Conservation (phyloP, 108 stramenopile genomes). For the Schizochytrium sp. region DNA sequence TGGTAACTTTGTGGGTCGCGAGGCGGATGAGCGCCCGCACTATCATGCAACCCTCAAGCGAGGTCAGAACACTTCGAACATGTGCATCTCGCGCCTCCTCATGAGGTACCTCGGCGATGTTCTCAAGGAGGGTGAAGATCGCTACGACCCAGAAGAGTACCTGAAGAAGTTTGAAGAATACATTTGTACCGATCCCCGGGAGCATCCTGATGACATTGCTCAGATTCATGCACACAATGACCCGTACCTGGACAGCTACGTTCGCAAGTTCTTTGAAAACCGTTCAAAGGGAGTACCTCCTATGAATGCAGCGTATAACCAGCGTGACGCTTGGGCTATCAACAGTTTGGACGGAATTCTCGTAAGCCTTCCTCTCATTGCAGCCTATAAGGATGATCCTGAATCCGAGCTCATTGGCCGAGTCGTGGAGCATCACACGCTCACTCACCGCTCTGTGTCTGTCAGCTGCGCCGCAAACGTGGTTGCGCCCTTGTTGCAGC, state of each 20-base stretch:
- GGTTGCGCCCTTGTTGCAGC: slow-evolving; percentile 62
- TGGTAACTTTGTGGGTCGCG: slow-evolving; percentile 65
- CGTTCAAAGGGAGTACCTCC: slow-evolving; percentile 60
- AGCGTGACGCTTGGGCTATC: slow-evolving; percentile 68
- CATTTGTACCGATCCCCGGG: slow-evolving; percentile 62
- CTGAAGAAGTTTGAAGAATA: slow-evolving; percentile 62
- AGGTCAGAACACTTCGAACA: slow-evolving; percentile 68
- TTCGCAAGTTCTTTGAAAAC: slow-evolving; percentile 65
- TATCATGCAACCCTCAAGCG: slow-evolving; percentile 64
- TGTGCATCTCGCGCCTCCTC: slow-evolving; percentile 65
- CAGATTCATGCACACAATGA: slow-evolving; percentile 67
- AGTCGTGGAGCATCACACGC: slow-evolving; percentile 68
- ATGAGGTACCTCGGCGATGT: slow-evolving; percentile 65
- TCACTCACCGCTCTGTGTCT: slow-evolving; percentile 63
- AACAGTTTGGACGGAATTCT: slow-evolving; percentile 66
- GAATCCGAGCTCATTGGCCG: slow-evolving; percentile 65
- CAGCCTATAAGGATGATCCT: slow-evolving; percentile 65
- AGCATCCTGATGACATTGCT: slow-evolving; percentile 18
- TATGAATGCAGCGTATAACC: slow-evolving; percentile 64
- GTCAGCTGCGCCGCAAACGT: slow-evolving; percentile 63
- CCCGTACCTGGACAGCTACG: slow-evolving; percentile 67
- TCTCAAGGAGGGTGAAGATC: slow-evolving; percentile 55
- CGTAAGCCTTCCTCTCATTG: slow-evolving; percentile 65
- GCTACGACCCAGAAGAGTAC: slow-evolving; percentile 66
- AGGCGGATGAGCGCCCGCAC: slow-evolving; percentile 64